These are phyloP conservation scores for Leptographium flavum DNA, from an alignment of 2,329 filamentous ascomycete species.

Conservation along the genomic window DNA sequence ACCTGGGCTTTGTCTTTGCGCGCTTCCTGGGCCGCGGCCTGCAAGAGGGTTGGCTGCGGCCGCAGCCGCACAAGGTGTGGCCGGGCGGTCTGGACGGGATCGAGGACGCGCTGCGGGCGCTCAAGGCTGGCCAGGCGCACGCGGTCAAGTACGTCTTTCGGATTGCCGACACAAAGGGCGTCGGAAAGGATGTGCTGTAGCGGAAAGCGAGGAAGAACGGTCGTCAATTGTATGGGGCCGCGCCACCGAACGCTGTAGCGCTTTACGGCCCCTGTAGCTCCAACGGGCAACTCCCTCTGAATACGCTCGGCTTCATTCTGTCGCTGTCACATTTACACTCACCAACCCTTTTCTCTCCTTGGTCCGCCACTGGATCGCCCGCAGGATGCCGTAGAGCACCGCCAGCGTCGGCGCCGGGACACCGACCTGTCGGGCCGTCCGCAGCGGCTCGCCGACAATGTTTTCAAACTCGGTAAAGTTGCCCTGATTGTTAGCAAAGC, in stretches of 20 bases:
- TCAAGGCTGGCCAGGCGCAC: slow-evolving; percentile 41
- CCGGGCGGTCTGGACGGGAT: slow-evolving; percentile 35
- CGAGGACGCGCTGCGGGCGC: slow-evolving; percentile 30
- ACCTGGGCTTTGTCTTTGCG: slow-evolving; percentile 24
- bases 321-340: background rate
- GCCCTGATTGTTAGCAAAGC: slow-evolving; percentile 12
- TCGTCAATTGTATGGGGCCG: no score
- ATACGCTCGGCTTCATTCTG: no score
- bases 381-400: slow-evolving; percentile 31
- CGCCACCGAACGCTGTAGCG: no score
- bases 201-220: no score
- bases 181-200: background rate
- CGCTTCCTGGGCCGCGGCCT: slow-evolving; percentile 22
- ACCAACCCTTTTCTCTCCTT: slow-evolving; percentile 28
- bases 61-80: slow-evolving; percentile 32
- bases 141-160: slow-evolving; percentile 46
- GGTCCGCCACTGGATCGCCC: slow-evolving; percentile 31
- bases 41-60: slow-evolving; percentile 27
- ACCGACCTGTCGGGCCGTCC: slow-evolving; percentile 31
- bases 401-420: slow-evolving; percentile 34
- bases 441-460: slow-evolving; percentile 40
- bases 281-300: no score
- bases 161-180: slow-evolving; percentile 10
- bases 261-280: no score
- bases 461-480: slow-evolving; percentile 43